These are phyloP conservation scores for Arbutus unedo DNA, from an alignment of 148 eudicot species.

Conservation along the genomic window DNA sequence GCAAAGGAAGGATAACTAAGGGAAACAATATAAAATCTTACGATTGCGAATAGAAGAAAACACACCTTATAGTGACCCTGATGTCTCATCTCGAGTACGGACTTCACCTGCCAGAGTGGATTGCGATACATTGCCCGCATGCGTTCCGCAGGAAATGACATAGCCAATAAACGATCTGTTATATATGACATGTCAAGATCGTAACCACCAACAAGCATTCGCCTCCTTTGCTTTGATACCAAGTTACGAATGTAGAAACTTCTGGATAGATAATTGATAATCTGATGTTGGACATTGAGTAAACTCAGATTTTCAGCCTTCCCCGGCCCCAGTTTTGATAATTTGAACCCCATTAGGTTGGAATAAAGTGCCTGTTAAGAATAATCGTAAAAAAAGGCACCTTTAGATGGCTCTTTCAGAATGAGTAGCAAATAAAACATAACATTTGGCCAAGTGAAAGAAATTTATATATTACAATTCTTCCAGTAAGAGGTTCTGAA, in stretches of 20 bases:
- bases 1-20: not conserved
- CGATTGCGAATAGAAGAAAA: not conserved
- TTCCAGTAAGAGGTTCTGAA: not conserved
- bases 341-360: slow-evolving; percentile 44
- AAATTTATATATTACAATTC: not conserved
- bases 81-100: slow-evolving; percentile 57
- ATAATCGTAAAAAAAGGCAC: not conserved
- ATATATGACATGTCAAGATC: slow-evolving; percentile 70
- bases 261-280: slow-evolving; percentile 38
- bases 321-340: slow-evolving; percentile 34
- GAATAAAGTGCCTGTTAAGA: slow-evolving; percentile 10
- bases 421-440: not conserved
- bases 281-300: slow-evolving; percentile 24
- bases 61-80: slow-evolving; percentile 50
- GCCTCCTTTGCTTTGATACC: slow-evolving; percentile 57
- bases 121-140: slow-evolving; percentile 61
- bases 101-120: slow-evolving; percentile 70
- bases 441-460: not conserved
- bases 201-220: slow-evolving; percentile 62
- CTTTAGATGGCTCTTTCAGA: not conserved
- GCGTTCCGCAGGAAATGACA: slow-evolving; percentile 69
- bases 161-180: slow-evolving; percentile 56
- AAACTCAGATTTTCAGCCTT: slow-evolving; percentile 12
- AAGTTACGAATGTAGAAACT: slow-evolving; percentile 46
- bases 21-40: not conserved